A percentile compares a stretch with the other conserved stretches of the same genome.
These are phyloP conservation scores for Coemansia sp. DNA, from an alignment of 192 early-diverging fungal genomes.

Conservation along the genomic window DNA sequence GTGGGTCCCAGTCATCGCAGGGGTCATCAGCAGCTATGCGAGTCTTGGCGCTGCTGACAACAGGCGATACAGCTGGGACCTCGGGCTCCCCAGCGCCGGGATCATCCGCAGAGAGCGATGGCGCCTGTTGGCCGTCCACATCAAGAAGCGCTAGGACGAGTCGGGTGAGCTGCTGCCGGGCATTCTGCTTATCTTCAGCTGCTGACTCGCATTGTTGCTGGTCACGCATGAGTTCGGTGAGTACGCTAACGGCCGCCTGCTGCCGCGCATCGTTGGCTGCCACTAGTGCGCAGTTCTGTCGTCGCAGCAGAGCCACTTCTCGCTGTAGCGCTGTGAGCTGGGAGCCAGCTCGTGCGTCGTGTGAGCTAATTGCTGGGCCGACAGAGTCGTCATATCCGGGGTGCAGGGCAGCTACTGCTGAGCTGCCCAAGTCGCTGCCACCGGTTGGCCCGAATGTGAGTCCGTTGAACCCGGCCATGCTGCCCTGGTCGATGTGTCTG, in stretches of 20 bases:
- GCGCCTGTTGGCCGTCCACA: conserved; percentile 1
- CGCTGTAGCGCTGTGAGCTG: conserved; percentile 18
- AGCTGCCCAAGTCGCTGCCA: background rate
- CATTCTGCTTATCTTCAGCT: background rate
- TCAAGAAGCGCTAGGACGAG: conserved; percentile 33
- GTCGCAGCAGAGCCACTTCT: conserved; percentile 28
- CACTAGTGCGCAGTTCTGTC: conserved; percentile 22
- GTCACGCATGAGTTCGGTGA: conserved; percentile 10
- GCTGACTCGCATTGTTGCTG: background rate
- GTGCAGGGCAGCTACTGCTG: background rate
- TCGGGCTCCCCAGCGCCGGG: background rate
- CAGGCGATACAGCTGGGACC: background rate
- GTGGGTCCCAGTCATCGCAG: conserved; percentile 31
- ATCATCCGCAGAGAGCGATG: background rate
- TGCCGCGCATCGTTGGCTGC: conserved; percentile 21
- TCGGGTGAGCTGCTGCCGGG: conserved; percentile 23
- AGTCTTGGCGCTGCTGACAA: background rate
- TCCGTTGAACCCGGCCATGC: conserved; percentile 36
- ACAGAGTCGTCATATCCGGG: background rate
- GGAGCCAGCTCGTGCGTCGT: background rate
- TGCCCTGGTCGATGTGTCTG: conserved; percentile 18
- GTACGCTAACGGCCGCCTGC: conserved; percentile 22
- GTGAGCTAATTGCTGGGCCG: background rate
- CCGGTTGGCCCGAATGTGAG: conserved; percentile 25
- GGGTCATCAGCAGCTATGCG: background rate